These are phyloP conservation scores for Symbiodinium pilosum DNA, from an alignment of 73 alveolate species.

Conservation along the genomic window DNA sequence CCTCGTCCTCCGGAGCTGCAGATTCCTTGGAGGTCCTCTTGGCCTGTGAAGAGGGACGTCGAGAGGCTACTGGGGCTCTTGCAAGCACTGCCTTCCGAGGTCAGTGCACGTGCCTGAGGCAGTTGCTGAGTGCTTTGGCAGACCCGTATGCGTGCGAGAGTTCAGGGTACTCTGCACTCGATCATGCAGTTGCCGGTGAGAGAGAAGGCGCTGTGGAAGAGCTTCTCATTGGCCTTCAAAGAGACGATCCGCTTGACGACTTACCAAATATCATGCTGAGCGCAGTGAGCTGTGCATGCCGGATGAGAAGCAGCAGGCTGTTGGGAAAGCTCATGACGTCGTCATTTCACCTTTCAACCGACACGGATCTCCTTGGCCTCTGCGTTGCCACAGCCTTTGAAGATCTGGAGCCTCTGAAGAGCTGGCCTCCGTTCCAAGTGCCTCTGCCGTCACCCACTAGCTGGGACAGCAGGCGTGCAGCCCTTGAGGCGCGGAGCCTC, in stretches of 20 bases:
- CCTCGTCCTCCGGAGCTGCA: conserved; percentile 97
- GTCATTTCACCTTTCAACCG: background rate
- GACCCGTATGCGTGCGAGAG: background rate
- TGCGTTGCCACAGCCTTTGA: background rate
- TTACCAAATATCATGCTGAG: background rate
- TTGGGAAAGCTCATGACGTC: background rate
- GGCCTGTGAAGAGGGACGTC: conserved; percentile 28
- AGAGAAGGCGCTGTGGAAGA: conserved; percentile 3
- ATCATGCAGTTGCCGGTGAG: conserved; percentile 15
- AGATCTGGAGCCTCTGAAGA: background rate
- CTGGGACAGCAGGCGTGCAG: background rate
- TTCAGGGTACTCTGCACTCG: background rate
- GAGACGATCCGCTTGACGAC: background rate
- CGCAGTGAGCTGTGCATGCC: background rate
- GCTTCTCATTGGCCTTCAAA: background rate
- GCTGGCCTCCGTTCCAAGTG: conserved; percentile 6
- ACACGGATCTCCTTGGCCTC: background rate
- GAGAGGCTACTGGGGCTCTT: background rate
- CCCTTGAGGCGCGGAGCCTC: background rate
- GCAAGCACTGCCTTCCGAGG: background rate
- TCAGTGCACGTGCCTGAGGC: background rate
- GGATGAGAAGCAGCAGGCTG: background rate
- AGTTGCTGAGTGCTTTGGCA: background rate
- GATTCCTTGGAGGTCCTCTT: conserved; percentile 96
- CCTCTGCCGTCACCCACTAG: background rate